A percentile compares a stretch with the other conserved stretches of the same genome.
Conservation (phyloP, 805 yeast species). For the Clavispora vitiphila region DNA sequence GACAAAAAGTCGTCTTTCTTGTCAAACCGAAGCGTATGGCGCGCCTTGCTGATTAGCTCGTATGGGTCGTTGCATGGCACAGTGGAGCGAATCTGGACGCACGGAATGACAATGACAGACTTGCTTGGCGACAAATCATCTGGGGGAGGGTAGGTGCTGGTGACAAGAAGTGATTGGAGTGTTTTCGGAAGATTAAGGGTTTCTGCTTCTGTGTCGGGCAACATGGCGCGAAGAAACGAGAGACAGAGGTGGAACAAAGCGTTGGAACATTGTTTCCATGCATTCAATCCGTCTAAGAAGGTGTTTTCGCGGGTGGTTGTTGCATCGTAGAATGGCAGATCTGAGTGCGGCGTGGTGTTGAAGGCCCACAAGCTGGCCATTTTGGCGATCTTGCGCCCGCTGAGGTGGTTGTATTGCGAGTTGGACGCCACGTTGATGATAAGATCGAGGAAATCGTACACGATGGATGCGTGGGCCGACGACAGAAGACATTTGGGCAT, state of each 20-base stretch:
- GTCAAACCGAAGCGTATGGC: conserved; percentile 58
- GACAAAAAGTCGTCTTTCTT: conserved; percentile 66
- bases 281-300: conserved; percentile 66
- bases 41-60: conserved; percentile 50
- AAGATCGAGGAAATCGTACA: conserved; percentile 80
- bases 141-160: conserved; percentile 71
- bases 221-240: conserved; percentile 73
- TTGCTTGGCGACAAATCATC: conserved; percentile 32
- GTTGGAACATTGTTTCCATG: conserved; percentile 78
- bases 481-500: conserved; percentile 83
- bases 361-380: conserved; percentile 92
- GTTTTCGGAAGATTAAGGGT: conserved; percentile 58
- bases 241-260: conserved; percentile 79
- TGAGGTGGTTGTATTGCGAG: conserved; percentile 69
- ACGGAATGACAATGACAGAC: conserved; percentile 50
- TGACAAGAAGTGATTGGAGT: conserved; percentile 58
- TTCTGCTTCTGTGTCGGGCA: conserved; percentile 60
- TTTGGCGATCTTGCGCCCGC: conserved; percentile 74
- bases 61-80: conserved; percentile 43
- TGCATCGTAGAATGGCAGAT: conserved; percentile 35
- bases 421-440: conserved; percentile 73
- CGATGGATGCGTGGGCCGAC: conserved; percentile 85
- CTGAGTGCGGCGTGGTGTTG: conserved; percentile 33
- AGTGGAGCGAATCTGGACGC: conserved; percentile 56
- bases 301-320: conserved; percentile 27